Base-by-base conservation (phyloP, 2,329 filamentous ascomycete genomes). In the Trichoderma sp. region DNA sequence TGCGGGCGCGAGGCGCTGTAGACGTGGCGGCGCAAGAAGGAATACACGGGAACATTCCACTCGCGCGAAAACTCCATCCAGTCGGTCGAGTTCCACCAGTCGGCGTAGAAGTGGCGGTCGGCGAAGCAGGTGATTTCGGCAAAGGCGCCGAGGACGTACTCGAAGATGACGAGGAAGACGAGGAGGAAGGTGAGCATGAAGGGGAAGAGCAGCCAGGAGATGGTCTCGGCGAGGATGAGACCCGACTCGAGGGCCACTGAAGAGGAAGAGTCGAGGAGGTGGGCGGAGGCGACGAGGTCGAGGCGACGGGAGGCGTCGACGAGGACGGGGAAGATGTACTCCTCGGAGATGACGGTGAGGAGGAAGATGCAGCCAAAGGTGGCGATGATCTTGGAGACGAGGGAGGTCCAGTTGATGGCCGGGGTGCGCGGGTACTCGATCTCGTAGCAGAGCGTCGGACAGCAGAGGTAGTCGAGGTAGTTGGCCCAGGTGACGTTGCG, bases 41-140 rank as follows among this genome's bases (percentile, higher is more conserved):
- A 92, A 83, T 98, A 96, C 7, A 98, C 95, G 58, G 95, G 95
- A n/a, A 97, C 90, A 80, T 98, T 98, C 95, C 96, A 98, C 84
- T 98, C 93, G 75, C 94, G 90, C 12, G 91, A 95, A 82, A 98
- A 99, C 82, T 98, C 95, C 80, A 98, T 92, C 94, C 94, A 96
- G 85, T 95, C 93, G 75, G 91, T 93, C 76, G 88, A 90, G 82
- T 92, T 92, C 90, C 90, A 91, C 88, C 89, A 91, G 83, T 92
- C 90, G 65, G 86, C 86, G 84, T 98, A 99, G 84, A 98, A 98
- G 81, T 96, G 93, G 53, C 95, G 90, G 81, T 98, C 96, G 67
- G 92, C 95, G 80, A 98, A 98, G 76, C 91, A 88, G 20, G 95
- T 97, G 75, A 98, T 93, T 81, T 99, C 96, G 15, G 95, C 96